Evolutionary conservation across 106 monocot species (phyloP).

Genomic region (Platanthera guangdongensis): DNA sequence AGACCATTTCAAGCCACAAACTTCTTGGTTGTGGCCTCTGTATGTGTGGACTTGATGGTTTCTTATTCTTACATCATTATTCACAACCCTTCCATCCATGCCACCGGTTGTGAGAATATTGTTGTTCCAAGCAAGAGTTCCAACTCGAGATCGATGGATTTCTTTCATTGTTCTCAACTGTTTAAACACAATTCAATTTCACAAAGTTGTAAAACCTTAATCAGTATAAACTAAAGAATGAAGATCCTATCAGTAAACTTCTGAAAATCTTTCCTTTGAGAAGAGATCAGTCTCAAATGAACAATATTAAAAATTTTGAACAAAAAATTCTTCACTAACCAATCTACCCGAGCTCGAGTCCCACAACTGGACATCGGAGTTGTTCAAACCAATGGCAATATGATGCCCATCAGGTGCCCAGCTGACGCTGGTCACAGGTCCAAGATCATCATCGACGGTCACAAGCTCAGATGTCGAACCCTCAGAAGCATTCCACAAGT

Average conservation of each 20-base stretch:
- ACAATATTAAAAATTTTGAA: no score
- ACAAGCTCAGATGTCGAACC: conserved; percentile 36
- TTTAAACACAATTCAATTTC: background rate
- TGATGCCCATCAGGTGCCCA: conserved; percentile 64
- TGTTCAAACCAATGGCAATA: conserved; percentile 44
- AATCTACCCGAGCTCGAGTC: conserved; percentile 30
- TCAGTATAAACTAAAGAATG: no score
- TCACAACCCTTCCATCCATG: conserved; percentile 46
- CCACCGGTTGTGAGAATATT: conserved; percentile 55
- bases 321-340: conserved; percentile 18
- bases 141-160: conserved; percentile 40
- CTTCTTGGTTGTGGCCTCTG: conserved; percentile 41
- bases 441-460: conserved; percentile 35
- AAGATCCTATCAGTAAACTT: no score
- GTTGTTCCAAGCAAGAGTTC: conserved; percentile 55
- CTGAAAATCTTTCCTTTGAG: no score
- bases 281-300: no score
- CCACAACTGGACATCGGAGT: conserved; percentile 49
- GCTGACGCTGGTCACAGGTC: conserved; percentile 58
- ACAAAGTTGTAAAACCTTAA: background rate
- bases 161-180: conserved; percentile 51
- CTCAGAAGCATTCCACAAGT: conserved; percentile 43
- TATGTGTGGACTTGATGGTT: conserved; percentile 29
- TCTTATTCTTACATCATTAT: conserved; percentile 48
- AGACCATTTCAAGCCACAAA: conserved; percentile 62